Base-by-base conservation (phyloP, 768 basidiomycete genomes). In the Steccherinum ochraceum region DNA sequence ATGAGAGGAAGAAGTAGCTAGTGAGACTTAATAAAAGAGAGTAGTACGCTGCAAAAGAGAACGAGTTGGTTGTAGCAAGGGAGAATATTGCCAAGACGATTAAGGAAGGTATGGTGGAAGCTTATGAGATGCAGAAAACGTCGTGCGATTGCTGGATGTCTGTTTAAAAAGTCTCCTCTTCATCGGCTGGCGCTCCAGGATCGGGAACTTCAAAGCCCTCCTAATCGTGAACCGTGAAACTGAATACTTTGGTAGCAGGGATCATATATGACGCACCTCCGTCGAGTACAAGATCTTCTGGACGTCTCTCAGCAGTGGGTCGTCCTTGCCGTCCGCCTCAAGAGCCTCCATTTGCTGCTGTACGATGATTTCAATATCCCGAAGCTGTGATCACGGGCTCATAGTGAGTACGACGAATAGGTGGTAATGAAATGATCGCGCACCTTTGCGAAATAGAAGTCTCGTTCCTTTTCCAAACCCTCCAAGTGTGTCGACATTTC, bases 381-480 rank as follows among this genome's bases (percentile, higher is more conserved):
- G 85, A 50, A 99, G 79, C 93, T 98, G 48, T n/a, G 51, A 56
- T 46, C 56, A n/a, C n/a, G n/a, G n/a, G n/a, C n/a, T n/a, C n/a
- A n/a, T n/a, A n/a, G n/a, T 52, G 46, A n/a, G n/a, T n/a, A 50
- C 20, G 24, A 23, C 27, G 39, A 27, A 18, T 13, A 48, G 39
- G n/a, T n/a, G n/a, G n/a, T n/a, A n/a, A n/a, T n/a, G 3, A 30
- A n/a, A 42, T 7, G 1, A 5, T 25, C 24, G 60, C 76, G 44
- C 58, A 95, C 94, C 81, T 97, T 99, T 62, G 88, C 84, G 68
- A 98, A 99, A 70, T 99, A 99, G 68, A 99, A 98, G 67, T 98
- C 94, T 43, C 94, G 74, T 70, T 99, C 96, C 74, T 93, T 97
- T 75, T 98, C 93, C 35, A 98, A 72, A 1, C 90, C 89, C 64